Base-by-base conservation (phyloP, 108 stramenopile species). In the Schizochytrium sp. region DNA sequence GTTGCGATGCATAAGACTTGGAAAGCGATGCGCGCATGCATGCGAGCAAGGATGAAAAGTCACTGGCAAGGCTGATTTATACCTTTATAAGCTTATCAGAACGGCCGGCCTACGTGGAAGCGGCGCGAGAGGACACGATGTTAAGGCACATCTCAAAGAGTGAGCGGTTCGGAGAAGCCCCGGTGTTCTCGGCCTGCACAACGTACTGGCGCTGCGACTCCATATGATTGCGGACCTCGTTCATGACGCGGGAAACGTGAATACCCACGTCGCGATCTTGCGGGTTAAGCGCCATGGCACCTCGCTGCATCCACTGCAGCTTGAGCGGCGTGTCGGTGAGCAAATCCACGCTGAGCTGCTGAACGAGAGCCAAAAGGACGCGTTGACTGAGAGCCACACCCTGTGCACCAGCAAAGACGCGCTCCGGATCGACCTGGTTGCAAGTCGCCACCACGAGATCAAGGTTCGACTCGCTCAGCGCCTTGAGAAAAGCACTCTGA, bases 221-320 rank as follows among this genome's bases (percentile, higher is more conserved):
- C 63, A 69, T 69, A 23, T 69, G 8, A 5, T 41, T 69, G 10
- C 18, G 8, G 34, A 69, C 63, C 10, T 69, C 63, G 10, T 28
- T 41, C 63, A 69, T 69, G 41, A 69, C 63, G 10, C 63, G 14
- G 4, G 63, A 14, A 41, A 69, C 63, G 63, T 69, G 63, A 8
- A 69, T 69, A 18, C 63, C 63, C 14, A 69, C 63, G 41, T 69
- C 63, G 41, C 34, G 63, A 3, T 69, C 63, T 10, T 41, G 25
- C 41, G 76, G 76, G 48, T 83, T 28, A 2, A 83, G n/a, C 48
- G 76, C 76, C 45, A 83, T 47, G 19, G 48, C 76, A 45, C 19
- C 45, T 43, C 76, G 76, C 51, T 83, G 76, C 45, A 83, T 83
- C 76, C 76, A 83, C 76, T 83, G 76, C 51, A 83, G 51, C 76